These are phyloP conservation scores for Phytophthora sp. DNA, from an alignment of 352 stramenopile species.

Conservation along the genomic window DNA sequence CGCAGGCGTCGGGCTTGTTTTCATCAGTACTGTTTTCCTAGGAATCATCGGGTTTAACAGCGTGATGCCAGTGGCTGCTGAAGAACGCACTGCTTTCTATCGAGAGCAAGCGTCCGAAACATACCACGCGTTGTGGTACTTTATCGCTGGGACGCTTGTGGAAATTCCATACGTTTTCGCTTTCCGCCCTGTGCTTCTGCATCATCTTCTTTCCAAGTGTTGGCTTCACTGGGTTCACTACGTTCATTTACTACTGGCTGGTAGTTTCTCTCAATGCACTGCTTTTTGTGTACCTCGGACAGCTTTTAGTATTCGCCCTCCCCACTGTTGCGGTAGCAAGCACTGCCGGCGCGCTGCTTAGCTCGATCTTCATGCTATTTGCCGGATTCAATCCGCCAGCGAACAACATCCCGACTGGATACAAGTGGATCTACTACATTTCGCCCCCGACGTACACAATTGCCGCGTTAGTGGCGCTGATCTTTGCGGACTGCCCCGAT, in stretches of 20 bases:
- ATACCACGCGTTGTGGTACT: slow-evolving; percentile 85
- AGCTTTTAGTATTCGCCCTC: not conserved
- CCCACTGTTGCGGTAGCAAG: not conserved
- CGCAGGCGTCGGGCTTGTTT: slow-evolving; percentile 69
- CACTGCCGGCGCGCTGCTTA: not conserved
- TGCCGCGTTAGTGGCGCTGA: not conserved
- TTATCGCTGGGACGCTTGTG: slow-evolving; percentile 69
- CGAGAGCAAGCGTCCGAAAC: slow-evolving; percentile 88
- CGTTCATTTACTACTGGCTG: not conserved
- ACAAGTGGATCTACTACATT: not conserved
- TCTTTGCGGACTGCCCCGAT: not conserved
- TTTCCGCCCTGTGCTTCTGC: slow-evolving; percentile 9
- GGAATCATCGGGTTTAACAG: slow-evolving; percentile 75
- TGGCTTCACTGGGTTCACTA: not conserved
- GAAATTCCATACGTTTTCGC: slow-evolving; percentile 68
- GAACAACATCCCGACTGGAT: not conserved
- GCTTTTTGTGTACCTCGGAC: not conserved
- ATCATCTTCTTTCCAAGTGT: slow-evolving; percentile 9
- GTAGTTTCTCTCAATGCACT: not conserved
- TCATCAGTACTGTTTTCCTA: slow-evolving; percentile 78
- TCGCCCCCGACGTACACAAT: not conserved
- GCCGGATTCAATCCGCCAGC: not conserved
- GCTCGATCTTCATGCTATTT: not conserved
- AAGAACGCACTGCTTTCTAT: slow-evolving; percentile 92
- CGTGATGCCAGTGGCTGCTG: slow-evolving; percentile 71